These are phyloP conservation scores for Penicillium ucsense DNA, from an alignment of 495 filamentous ascomycete species.

Conservation along the genomic window DNA sequence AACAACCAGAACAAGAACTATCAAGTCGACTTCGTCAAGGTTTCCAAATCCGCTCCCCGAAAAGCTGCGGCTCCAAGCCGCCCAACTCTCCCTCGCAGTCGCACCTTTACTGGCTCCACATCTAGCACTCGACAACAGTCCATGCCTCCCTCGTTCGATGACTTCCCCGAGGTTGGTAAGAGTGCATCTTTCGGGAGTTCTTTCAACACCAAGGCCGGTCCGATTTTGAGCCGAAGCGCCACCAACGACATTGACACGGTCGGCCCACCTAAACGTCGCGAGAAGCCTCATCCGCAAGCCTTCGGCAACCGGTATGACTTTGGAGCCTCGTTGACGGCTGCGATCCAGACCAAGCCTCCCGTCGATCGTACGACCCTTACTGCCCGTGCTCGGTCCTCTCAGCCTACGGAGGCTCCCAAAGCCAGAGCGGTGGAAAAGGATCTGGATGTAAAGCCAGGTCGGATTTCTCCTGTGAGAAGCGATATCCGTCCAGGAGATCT, in stretches of 20 bases:
- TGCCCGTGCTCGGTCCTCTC: constrained; percentile 27
- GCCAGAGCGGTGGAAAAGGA: constrained; percentile 7
- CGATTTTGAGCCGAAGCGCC: constrained; percentile 24
- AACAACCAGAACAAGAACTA: constrained; percentile 82
- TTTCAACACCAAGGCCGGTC: constrained; percentile 43
- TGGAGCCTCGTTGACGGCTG: constrained; percentile 72
- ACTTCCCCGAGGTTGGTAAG: constrained; percentile 50
- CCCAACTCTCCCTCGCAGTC: constrained; percentile 68
- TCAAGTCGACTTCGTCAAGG: constrained; percentile 83
- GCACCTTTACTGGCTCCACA: constrained; percentile 34
- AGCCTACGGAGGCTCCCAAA: constrained; percentile 1
- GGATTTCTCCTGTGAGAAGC: constrained; percentile 15
- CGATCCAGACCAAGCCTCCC: constrained; percentile 54
- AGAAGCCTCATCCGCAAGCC: constrained; percentile 58
- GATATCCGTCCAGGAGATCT: constrained; percentile 13
- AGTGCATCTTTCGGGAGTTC: constrained; percentile 48
- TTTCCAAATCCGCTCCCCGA: constrained; percentile 47
- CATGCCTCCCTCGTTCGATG: constrained; percentile 55
- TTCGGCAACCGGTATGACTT: constrained; percentile 94
- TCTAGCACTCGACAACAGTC: constrained; percentile 44
- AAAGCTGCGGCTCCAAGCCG: constrained; percentile 43
- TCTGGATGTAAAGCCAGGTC: constrained; percentile 5
- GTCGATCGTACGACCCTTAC: constrained; percentile 40
- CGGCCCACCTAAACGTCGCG: constrained; percentile 40
- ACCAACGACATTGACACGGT: constrained; percentile 29